These are phyloP conservation scores for Podospora tetraspora DNA, from an alignment of 495 filamentous ascomycete species.

Conservation along the genomic window DNA sequence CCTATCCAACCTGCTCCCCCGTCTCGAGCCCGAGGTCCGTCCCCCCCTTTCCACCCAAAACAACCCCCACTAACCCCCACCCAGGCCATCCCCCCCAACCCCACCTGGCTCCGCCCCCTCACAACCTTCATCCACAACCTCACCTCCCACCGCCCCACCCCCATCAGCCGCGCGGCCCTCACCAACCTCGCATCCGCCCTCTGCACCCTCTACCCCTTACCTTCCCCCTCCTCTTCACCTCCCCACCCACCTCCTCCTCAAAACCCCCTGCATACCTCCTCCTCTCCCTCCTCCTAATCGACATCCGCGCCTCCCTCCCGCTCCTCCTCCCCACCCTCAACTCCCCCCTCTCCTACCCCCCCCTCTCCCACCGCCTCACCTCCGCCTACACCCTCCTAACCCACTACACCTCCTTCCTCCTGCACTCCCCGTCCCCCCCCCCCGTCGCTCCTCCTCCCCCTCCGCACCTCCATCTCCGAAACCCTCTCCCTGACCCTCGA, in stretches of 20 bases:
- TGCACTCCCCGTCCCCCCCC: conserved; percentile 32
- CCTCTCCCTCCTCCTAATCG: conserved; percentile 54
- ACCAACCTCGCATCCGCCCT: conserved; percentile 48
- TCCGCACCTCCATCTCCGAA: conserved; percentile 53
- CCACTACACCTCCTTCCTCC: conserved; percentile 54
- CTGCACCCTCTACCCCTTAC: conserved; percentile 46
- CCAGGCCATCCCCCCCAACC: conserved; percentile 29
- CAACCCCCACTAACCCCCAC: not conserved
- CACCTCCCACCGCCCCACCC: conserved; percentile 42
- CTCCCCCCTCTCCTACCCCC: conserved; percentile 39
- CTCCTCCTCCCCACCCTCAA: conserved; percentile 51
- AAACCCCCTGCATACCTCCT: conserved; percentile 57
- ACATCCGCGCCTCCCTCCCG: conserved; percentile 58
- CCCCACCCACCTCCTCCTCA: conserved; percentile 13
- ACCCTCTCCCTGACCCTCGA: conserved; percentile 56
- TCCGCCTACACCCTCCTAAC: conserved; percentile 55
- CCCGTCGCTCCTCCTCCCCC: conserved; percentile 52
- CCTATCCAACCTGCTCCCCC: conserved; percentile 40
- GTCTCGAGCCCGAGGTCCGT: conserved; percentile 38
- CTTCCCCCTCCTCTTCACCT: conserved; percentile 44
- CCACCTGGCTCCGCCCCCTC: conserved; percentile 42
- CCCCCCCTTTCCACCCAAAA: not conserved
- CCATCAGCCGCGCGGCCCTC: conserved; percentile 43
- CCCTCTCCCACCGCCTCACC: conserved; percentile 47
- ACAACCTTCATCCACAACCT: conserved; percentile 39